Conservation (phyloP, 805 yeast species). For the Sugiyamaella chiloensis region DNA sequence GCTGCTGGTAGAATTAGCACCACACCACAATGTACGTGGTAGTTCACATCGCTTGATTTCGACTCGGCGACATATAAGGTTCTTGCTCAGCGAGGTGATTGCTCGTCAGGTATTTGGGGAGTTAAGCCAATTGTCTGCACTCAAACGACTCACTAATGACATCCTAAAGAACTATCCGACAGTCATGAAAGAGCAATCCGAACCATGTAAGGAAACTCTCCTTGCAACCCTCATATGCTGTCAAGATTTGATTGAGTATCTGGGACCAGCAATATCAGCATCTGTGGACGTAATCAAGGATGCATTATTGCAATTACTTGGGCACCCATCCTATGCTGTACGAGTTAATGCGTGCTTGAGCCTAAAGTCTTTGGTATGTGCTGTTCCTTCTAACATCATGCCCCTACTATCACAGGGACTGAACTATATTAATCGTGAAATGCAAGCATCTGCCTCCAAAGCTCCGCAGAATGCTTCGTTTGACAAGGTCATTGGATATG, state of each 20-base stretch:
- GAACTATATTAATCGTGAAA: conserved; percentile 24
- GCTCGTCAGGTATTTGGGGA: conserved; percentile 31
- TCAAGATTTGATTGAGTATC: conserved; percentile 21
- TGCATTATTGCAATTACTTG: conserved; percentile 15
- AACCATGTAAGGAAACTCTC: conserved; percentile 24
- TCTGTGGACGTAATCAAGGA: conserved; percentile 16
- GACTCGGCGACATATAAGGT: conserved; percentile 26
- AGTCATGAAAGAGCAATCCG: conserved; percentile 23
- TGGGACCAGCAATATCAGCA: conserved; percentile 32
- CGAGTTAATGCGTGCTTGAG: conserved; percentile 16
- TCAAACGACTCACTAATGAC: conserved; percentile 23
- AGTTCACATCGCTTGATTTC: conserved; percentile 20
- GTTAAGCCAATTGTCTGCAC: conserved; percentile 27
- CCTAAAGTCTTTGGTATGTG: conserved; percentile 16
- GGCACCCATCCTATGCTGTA: conserved; percentile 20
- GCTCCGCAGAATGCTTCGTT: conserved; percentile 17
- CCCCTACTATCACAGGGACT: conserved; percentile 23
- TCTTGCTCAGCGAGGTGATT: conserved; percentile 28
- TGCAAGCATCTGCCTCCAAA: conserved; percentile 10
- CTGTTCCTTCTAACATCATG: conserved; percentile 26
- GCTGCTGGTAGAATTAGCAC: conserved; percentile 22
- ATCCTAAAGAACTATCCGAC: conserved; percentile 25
- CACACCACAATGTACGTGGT: conserved; percentile 16
- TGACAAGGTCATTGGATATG: conserved; percentile 28
- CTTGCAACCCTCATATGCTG: conserved; percentile 25